Percentiles rank a stretch among this genome's conserved stretches.
Conservation (phyloP, 225 moss, liverwort and hornwort species). For the Neckera pumila region DNA sequence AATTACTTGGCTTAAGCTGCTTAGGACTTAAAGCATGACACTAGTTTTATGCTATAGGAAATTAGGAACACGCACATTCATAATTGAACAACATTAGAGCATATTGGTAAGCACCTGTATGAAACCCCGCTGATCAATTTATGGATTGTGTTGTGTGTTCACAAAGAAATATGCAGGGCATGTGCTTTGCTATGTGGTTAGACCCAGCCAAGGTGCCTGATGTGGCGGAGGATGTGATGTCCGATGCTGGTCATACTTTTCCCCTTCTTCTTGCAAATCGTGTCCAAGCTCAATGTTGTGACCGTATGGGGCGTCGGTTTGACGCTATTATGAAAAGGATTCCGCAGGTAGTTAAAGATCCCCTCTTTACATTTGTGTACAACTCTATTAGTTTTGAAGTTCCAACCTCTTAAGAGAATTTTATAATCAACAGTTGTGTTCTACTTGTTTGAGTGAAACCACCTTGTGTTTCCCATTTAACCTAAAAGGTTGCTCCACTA, state of each 20-base stretch:
- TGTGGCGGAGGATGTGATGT: conserved; percentile 66
- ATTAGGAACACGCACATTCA: background rate
- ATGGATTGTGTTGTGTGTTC: background rate
- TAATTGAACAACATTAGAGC: background rate
- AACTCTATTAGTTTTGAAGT: background rate
- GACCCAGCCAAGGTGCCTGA: conserved; percentile 75
- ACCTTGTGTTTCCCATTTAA: background rate
- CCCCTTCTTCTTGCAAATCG: conserved; percentile 79
- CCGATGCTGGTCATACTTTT: conserved; percentile 68
- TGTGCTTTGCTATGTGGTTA: conserved; percentile 86
- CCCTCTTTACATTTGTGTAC: background rate
- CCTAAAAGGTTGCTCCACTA: no score
- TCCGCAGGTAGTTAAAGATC: conserved; percentile 27
- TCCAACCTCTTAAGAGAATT: background rate
- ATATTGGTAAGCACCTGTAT: background rate
- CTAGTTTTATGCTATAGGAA: background rate
- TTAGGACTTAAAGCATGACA: background rate
- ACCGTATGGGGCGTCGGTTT: conserved; percentile 82
- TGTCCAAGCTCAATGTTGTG: conserved; percentile 74
- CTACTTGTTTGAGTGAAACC: background rate
- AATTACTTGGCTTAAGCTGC: no score
- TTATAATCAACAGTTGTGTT: background rate
- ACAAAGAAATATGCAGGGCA: conserved; percentile 36
- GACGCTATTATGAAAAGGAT: conserved; percentile 70
- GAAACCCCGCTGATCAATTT: background rate